These are phyloP conservation scores for Lecanicillium sp. DNA, from an alignment of 2,329 filamentous ascomycete species.

Conservation along the genomic window DNA sequence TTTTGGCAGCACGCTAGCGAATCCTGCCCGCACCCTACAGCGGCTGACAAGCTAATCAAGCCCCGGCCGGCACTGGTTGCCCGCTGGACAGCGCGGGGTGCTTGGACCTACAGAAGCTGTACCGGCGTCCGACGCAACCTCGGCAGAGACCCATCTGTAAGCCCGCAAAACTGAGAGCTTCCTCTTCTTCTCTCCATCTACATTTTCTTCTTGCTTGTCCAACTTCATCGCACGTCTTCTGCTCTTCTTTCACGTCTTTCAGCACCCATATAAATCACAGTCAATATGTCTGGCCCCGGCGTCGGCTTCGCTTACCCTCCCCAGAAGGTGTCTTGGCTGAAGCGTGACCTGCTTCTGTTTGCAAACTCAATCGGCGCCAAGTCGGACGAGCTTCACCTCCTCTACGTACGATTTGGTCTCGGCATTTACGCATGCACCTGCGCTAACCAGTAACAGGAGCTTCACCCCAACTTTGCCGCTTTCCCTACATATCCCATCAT, in stretches of 20 bases:
- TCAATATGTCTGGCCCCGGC: conserved; percentile 42
- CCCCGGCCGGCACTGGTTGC: background rate
- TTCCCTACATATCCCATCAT: conserved; percentile 87
- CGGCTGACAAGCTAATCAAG: background rate
- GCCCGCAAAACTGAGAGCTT: conserved; percentile 5
- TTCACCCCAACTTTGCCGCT: conserved; percentile 77
- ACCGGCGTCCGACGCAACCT: conserved; percentile 7
- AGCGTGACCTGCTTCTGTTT: conserved; percentile 84
- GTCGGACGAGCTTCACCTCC: conserved; percentile 83
- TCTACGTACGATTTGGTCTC: conserved; percentile 59
- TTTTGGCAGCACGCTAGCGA: too few species aligned
- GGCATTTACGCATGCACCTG: background rate
- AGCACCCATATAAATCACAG: background rate
- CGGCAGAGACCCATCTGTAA: conserved; percentile 11
- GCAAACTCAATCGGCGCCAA: conserved; percentile 82
- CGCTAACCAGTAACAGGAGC: conserved; percentile 51
- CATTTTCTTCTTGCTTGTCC: background rate
- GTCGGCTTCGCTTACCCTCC: conserved; percentile 75
- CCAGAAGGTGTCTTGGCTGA: conserved; percentile 73
- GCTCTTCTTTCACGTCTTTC: too few species aligned
- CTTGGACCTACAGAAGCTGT: background rate
- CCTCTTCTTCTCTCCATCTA: background rate
- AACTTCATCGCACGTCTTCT: background rate
- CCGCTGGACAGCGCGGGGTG: background rate
- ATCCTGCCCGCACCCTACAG: too few species aligned